Evolutionary conservation across 1,139 yeast genomes (phyloP).

Genomic region (Groenewaldozyma auringiensis): DNA sequence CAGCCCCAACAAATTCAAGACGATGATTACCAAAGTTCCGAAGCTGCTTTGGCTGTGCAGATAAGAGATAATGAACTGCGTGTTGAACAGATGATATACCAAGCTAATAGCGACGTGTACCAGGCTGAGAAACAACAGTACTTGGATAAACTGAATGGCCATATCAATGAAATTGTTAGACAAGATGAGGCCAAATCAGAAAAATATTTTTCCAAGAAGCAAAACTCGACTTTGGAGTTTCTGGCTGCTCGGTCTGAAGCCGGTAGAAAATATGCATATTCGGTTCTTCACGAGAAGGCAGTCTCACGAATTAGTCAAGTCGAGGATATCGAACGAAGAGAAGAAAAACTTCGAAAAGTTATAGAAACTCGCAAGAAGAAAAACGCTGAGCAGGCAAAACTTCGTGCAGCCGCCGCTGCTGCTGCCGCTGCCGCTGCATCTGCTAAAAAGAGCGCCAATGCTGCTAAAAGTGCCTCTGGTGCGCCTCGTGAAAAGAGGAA

Average conservation of each 20-base stretch:
- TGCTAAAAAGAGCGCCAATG: slow-evolving; percentile 4
- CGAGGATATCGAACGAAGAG: slow-evolving; percentile 19
- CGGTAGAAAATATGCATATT: slow-evolving; percentile 20
- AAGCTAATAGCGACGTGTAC: slow-evolving; percentile 14
- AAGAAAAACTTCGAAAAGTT: slow-evolving; percentile 14
- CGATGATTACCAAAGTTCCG: slow-evolving; percentile 11
- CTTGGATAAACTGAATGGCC: slow-evolving; percentile 13
- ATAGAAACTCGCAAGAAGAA: slow-evolving; percentile 14
- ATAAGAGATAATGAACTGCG: slow-evolving; percentile 8
- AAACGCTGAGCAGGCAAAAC: slow-evolving; percentile 10
- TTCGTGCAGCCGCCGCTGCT: slow-evolving; percentile 13
- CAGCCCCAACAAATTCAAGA: background rate
- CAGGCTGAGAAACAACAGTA: slow-evolving; percentile 21
- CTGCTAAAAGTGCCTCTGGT: slow-evolving; percentile 4
- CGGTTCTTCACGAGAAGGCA: slow-evolving; percentile 21
- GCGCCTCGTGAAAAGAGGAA: slow-evolving; percentile 6
- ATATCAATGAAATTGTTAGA: slow-evolving; percentile 13
- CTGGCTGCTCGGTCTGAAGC: slow-evolving; percentile 16
- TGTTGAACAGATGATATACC: slow-evolving; percentile 14
- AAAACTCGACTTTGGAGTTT: slow-evolving; percentile 13
- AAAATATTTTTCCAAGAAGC: slow-evolving; percentile 8
- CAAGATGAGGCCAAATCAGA: slow-evolving; percentile 13
- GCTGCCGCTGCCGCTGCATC: slow-evolving; percentile 8
- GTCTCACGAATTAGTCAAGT: slow-evolving; percentile 18
- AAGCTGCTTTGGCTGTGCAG: slow-evolving; percentile 9